phyloP scores from a whole-genome alignment of 208 protist species.

The Leishmania guyanensis region DNA sequence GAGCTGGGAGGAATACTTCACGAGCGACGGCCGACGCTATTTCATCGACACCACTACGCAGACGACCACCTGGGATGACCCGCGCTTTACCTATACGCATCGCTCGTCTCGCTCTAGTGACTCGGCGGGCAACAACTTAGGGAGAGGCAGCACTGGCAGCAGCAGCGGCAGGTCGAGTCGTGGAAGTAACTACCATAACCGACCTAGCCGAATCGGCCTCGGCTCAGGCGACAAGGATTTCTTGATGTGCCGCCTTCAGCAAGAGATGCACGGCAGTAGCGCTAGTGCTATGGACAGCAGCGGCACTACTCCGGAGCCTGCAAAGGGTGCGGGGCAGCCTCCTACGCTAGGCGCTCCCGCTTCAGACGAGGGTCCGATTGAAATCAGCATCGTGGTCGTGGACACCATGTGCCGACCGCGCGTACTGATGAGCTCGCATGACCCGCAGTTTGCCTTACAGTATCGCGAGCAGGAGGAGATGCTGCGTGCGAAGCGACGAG shows the following conservation, averaged over 20 bases:
- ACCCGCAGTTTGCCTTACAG: slow-evolving; percentile 38
- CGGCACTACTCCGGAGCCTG: neutral
- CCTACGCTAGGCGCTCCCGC: neutral
- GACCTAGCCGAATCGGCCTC: slow-evolving; percentile 43
- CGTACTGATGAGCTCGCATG: slow-evolving; percentile 45
- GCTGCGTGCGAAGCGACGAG: slow-evolving; percentile 25
- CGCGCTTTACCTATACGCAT: slow-evolving; percentile 36
- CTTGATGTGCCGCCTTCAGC: slow-evolving; percentile 31
- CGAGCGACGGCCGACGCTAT: slow-evolving; percentile 72
- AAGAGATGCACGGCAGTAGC: slow-evolving; percentile 35
- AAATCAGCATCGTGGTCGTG: slow-evolving; percentile 64
- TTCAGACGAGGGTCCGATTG: slow-evolving; percentile 16
- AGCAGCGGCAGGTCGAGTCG: neutral
- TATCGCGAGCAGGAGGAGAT: slow-evolving; percentile 30
- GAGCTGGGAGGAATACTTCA: slow-evolving; percentile 82
- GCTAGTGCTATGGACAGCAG: neutral
- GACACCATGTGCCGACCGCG: slow-evolving; percentile 55
- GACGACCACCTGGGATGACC: slow-evolving; percentile 70
- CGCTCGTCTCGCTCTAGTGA: slow-evolving; percentile 20
- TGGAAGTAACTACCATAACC: slow-evolving; percentile 18
- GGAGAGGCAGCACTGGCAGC: slow-evolving; percentile 2
- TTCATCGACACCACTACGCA: slow-evolving; percentile 69
- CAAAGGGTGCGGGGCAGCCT: neutral
- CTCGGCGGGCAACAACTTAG: slow-evolving; percentile 5
- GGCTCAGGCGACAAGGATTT: slow-evolving; percentile 57